These are phyloP conservation scores for Suaeda aralocaspica DNA, from an alignment of 148 eudicot species.

Conservation along the genomic window DNA sequence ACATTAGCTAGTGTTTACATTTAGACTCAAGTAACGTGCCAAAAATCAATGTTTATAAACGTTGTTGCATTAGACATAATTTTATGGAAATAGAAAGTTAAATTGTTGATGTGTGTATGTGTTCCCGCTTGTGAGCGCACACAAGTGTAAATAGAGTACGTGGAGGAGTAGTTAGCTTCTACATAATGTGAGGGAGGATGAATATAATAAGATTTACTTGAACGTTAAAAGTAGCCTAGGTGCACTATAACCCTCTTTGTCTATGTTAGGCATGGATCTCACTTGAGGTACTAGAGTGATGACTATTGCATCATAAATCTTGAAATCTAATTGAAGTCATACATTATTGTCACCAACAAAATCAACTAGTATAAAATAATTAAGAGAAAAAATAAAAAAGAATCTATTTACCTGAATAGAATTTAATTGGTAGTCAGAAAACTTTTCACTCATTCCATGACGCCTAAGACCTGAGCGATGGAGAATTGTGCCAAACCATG, in stretches of 20 bases:
- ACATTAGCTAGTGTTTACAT: too few relatives aligned
- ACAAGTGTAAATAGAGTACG: too few relatives aligned
- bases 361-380: neutral
- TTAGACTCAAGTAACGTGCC: too few relatives aligned
- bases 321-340: neutral
- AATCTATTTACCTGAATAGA: constrained; percentile 58
- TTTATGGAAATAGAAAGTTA: too few relatives aligned
- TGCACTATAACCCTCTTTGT: neutral
- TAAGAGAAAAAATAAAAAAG: neutral
- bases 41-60: too few relatives aligned
- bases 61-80: too few relatives aligned
- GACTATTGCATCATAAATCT: neutral
- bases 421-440: constrained; percentile 39
- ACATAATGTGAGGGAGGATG: too few relatives aligned
- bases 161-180: too few relatives aligned
- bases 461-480: constrained; percentile 60
- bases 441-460: constrained; percentile 45
- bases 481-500: constrained; percentile 89
- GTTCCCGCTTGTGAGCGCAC: too few relatives aligned
- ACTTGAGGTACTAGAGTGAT: neutral
- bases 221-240: neutral
- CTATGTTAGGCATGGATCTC: neutral
- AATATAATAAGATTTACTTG: too few relatives aligned
- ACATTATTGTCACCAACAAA: neutral
- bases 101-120: too few relatives aligned